Percentiles rank a stretch among this genome's conserved stretches.
Conservation (phyloP, 257 asterid genomes). For the Ocimum tenuiflorum region DNA sequence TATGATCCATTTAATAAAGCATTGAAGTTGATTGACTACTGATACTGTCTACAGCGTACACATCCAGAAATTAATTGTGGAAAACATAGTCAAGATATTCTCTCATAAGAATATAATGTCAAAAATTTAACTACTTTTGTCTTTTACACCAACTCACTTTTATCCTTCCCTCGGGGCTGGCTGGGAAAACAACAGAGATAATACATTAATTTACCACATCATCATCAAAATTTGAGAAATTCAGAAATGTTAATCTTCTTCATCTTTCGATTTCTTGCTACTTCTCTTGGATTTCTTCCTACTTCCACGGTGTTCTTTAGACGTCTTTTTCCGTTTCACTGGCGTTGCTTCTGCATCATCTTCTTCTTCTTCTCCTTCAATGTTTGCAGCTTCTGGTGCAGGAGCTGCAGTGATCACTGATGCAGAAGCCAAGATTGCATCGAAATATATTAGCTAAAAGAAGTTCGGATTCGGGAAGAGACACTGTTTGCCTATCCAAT, state of each 20-base stretch:
- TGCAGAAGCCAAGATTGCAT: slow-evolving; percentile 9
- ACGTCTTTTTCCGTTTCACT: slow-evolving; percentile 34
- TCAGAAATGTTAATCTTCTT: slow-evolving; percentile 16
- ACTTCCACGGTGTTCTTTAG: slow-evolving; percentile 27
- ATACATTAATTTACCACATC: neutral
- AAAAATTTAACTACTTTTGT: neutral
- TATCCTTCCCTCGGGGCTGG: neutral
- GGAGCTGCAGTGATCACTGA: slow-evolving; percentile 11
- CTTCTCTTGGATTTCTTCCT: slow-evolving; percentile 46
- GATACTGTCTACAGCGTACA: too few species aligned
- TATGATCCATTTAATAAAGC: too few species aligned
- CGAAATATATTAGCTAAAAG: neutral
- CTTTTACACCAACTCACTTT: neutral
- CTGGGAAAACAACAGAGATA: neutral
- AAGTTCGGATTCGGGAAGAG: neutral
- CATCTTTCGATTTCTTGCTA: slow-evolving; percentile 25
- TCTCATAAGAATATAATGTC: neutral
- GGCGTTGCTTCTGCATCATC: slow-evolving; percentile 25
- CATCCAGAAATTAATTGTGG: neutral
- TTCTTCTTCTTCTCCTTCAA: slow-evolving; percentile 20
- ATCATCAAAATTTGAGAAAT: neutral
- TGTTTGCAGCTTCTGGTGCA: slow-evolving; percentile 22
- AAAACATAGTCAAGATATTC: neutral
- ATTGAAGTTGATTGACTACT: too few species aligned
- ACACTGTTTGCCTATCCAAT: too few species aligned